Base-by-base conservation (phyloP, 75 land plant genomes). In the Picea glauca region DNA sequence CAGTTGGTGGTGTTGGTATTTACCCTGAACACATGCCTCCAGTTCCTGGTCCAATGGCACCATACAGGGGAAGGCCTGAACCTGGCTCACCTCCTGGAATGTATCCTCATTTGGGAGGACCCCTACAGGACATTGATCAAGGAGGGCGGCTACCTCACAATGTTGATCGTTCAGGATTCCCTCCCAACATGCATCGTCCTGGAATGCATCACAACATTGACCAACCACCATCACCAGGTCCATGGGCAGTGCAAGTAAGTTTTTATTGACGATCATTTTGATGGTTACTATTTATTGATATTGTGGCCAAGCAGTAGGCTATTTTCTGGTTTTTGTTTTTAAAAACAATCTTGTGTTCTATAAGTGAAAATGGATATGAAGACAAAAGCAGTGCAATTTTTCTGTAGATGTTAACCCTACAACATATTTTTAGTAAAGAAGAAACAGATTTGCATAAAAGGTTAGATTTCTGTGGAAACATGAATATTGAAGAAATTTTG, bases 21-120 rank as follows among this genome's bases (percentile, higher is more conserved):
- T 83, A 80, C 70, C 59, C 70, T 62, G 93, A 89, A 21, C 81
- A 72, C 66, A 58, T 81, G 56, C 83, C 83, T 58, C 79, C 88
- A 35, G 85, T 83, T 80, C 59, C 76, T 56, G 59, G 59, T 58
- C 59, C 76, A 26, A 56, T 75, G 26, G 76, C 84, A 18, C 74
- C 84, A 72, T 89, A 72, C 78, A 72, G 81, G 58, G 93, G 91
- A 76, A 89, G 91, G 81, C 79, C 84, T 13, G 93, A 84, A 74
- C 66, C 81, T 33, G 18, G 32, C 2, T 84, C 91, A 11, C 90
- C 88, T 62, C 84, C 88, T 21, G 78, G 88, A 78, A 61, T 80
- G 62, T 85, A 62, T 81, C 70, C 86, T 13, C 67, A 60, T 74
- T 61, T 76, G 13, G 81, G 83, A 13, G 81, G 83, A 23, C 61